Base-by-base conservation (phyloP, 768 basidiomycete species). In the Wakefieldia striispora region DNA sequence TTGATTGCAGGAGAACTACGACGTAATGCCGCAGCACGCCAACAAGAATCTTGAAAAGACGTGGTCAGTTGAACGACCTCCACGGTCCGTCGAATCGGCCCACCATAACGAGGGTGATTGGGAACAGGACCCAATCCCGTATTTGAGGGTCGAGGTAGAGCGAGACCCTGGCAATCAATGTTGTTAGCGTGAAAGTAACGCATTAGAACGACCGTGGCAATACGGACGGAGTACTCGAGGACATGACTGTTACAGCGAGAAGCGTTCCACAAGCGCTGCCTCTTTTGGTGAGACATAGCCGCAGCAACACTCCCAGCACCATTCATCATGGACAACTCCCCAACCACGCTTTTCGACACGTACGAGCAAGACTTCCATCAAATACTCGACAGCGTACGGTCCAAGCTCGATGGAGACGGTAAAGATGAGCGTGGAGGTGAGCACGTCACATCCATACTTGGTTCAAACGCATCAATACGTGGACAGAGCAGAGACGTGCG, bases 21-120 rank as follows among this genome's bases (percentile, higher is more conserved):
- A 98, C 86, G 70, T 97, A 95, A 67, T 97, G 94, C 53, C 97
- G 76, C 21, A 98, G 75, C 39, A 98, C 77, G 23, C 97, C 95
- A 35, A 97, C 93, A 40, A 97, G 76, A 59, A 97, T 89, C 94
- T 95, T 61, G 41, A 6, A 43, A 44, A 19, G 27, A 45, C 29
- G 26, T 33, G 24, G 37, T 49, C 50, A 55, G 49, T 16, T 37
- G 19, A 37, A 41, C 37, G 43, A 33, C 21, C 21, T 3, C 4
- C 0, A 17, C 13, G 17, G 17, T 9, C 36, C 13, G 19, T 19
- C 20, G 17, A 6, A 14, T 47, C 45, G 53, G 72, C 81, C 60
- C 55, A 91, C 95, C 94, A 97, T 97, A 65, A 97, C 93, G 54
- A 97, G 75, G 44, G 94, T 97, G 71, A 97, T 97, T 45, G 95